Evolutionary conservation across 495 filamentous ascomycete species (phyloP).

Genomic region (Aspergillus haitiensis): DNA sequence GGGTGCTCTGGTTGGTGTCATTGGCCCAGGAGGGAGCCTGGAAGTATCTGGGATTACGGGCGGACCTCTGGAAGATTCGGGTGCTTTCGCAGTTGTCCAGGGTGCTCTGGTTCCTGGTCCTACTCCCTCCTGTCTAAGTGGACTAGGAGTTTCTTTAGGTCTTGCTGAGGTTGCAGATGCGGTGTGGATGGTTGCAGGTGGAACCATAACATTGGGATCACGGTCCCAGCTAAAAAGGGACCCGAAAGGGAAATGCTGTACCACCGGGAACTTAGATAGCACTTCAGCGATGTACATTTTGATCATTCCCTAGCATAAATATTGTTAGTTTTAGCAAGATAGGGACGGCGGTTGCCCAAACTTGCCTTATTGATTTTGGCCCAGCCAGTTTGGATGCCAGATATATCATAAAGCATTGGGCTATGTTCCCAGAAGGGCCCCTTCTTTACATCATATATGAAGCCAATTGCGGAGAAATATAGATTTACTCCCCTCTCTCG

Average conservation of each 20-base stretch:
- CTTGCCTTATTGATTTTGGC: slow-evolving; percentile 94
- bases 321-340: slow-evolving; percentile 5
- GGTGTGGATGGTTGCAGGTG: slow-evolving; percentile 54
- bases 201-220: slow-evolving; percentile 60
- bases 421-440: slow-evolving; percentile 99
- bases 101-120: slow-evolving; percentile 47
- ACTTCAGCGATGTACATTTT: slow-evolving; percentile 75
- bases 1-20: slow-evolving; percentile 48
- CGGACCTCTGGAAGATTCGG: slow-evolving; percentile 14
- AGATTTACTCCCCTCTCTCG: slow-evolving; percentile 71
- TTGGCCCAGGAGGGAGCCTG: slow-evolving; percentile 37
- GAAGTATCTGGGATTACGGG: slow-evolving; percentile 34
- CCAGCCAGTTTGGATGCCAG: slow-evolving; percentile 86
- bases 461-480: slow-evolving; percentile 98
- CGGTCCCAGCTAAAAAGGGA: slow-evolving; percentile 80
- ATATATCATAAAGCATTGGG: slow-evolving; percentile 92
- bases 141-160: slow-evolving; percentile 25
- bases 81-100: slow-evolving; percentile 41
- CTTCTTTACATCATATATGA: slow-evolving; percentile 97
- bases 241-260: slow-evolving; percentile 73
- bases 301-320: slow-evolving; percentile 58
- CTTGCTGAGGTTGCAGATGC: slow-evolving; percentile 54
- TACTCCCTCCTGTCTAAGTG: slow-evolving; percentile 11
- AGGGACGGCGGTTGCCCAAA: not conserved
- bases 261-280: slow-evolving; percentile 67